These are phyloP conservation scores for Nigrograna mackinnonii DNA, from an alignment of 2,329 filamentous ascomycete species.

Conservation along the genomic window DNA sequence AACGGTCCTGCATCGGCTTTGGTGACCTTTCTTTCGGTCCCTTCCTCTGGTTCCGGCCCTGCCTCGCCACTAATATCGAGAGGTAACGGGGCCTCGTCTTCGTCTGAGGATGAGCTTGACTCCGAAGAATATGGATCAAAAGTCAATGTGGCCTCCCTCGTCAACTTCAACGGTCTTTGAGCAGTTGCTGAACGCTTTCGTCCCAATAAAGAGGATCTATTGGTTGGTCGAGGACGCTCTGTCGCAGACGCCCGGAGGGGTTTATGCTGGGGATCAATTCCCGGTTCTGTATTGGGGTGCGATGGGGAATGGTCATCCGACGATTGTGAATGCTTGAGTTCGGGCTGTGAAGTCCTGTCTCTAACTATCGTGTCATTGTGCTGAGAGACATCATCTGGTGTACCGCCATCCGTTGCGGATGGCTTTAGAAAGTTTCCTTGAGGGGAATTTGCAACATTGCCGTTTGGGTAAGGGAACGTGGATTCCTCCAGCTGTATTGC, in stretches of 20 bases:
- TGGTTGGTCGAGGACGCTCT: constrained; percentile 29
- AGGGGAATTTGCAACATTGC: constrained; percentile 6
- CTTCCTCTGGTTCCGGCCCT: neutral
- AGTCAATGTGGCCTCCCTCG: constrained; percentile 25
- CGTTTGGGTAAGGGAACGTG: constrained; percentile 22
- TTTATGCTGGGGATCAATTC: neutral
- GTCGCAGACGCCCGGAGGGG: constrained; percentile 27
- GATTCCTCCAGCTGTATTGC: constrained; percentile 28
- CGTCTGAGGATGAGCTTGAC: constrained; percentile 25
- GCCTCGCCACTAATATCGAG: constrained; percentile 5
- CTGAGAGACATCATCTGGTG: too few species aligned
- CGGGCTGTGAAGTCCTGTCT: too few species aligned
- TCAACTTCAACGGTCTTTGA: constrained; percentile 13
- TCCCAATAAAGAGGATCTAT: constrained; percentile 22
- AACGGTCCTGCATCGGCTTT: constrained; percentile 37
- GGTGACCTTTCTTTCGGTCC: constrained; percentile 2
- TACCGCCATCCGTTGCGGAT: constrained; percentile 10
- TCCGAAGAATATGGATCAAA: constrained; percentile 35
- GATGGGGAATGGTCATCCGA: too few species aligned
- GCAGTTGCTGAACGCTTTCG: constrained; percentile 16
- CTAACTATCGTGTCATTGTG: too few species aligned
- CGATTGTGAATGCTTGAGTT: too few species aligned
- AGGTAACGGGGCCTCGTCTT: constrained; percentile 17
- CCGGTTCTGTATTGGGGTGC: neutral
- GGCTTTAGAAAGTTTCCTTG: constrained; percentile 8